Base-by-base conservation (phyloP, 23 red algal genomes). In the Gracilariopsis chorda region DNA sequence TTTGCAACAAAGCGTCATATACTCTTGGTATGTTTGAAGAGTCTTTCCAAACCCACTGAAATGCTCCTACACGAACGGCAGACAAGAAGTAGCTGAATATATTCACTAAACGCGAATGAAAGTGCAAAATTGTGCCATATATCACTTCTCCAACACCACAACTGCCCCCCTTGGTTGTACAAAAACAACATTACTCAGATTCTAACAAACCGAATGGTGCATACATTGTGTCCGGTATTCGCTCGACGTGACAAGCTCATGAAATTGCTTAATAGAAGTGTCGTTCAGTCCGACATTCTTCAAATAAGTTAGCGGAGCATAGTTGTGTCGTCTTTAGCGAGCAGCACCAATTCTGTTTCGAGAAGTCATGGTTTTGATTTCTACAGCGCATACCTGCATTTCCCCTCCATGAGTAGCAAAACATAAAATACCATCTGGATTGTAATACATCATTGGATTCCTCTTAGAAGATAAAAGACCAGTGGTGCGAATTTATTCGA, bases 351-450 rank as follows among this genome's bases (percentile, higher is more conserved):
- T 30, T 13, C 11, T 84, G 2, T 19, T 67, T 7, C 62, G 17
- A 19, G 80, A 28, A 4, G 34, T 68, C 56, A 84, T 84, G 19
- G 56, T 84, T n/a, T 84, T 84, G 42, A 84, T 48, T 40, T 84
- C 80, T 11, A 65, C 57, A 5, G 35, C 75, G 17, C 32, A 37
- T 17, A 55, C 29, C 32, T 35, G 7, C 9, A 2, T 3, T 13
- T 71, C 30, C 16, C 19, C 46, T 2, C 34, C 17, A 51, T 56
- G 8, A 27, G 3, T 24, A 14, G 0, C 32, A 12, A 69, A 7
- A 34, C 41, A 46, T 56, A 43, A 68, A 45, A 86, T 7, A 17
- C 40, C 80, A 48, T 84, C 57, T 11, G 58, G 58, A 72, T 14
- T 51, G 29, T 55, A 58, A 12, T 27, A 39, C 21, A 70, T n/a